Evolutionary conservation across 1,284 basidiomycete genomes (phyloP).

Genomic region (Albatrellus sp.): DNA sequence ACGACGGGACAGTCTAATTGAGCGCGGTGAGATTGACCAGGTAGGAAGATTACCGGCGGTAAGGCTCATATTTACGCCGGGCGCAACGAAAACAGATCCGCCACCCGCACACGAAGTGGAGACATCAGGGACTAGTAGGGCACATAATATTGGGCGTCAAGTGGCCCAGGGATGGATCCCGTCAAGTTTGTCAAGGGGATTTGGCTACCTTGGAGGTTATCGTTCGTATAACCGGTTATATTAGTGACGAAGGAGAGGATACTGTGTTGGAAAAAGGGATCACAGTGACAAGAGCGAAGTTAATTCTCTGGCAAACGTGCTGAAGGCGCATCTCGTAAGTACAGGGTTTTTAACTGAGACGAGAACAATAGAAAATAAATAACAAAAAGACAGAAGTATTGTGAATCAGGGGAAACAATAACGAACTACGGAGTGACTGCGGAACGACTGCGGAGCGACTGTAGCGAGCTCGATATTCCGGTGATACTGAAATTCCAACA

Average conservation of each 20-base stretch:
- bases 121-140: conserved; percentile 31
- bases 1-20: conserved; percentile 12
- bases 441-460: too few relatives aligned
- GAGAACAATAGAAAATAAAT: too few relatives aligned
- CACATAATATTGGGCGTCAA: conserved; percentile 22
- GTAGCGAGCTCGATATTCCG: too few relatives aligned
- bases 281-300: too few relatives aligned
- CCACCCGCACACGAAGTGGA: conserved; percentile 26
- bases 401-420: too few relatives aligned
- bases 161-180: conserved; percentile 17
- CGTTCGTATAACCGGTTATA: conserved; percentile 24
- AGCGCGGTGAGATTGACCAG: conserved; percentile 29
- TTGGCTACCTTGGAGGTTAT: conserved; percentile 18
- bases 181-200: conserved; percentile 20
- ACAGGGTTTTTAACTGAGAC: too few relatives aligned
- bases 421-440: too few relatives aligned
- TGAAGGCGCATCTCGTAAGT: too few relatives aligned
- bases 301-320: too few relatives aligned
- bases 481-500: too few relatives aligned
- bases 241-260: conserved; percentile 35
- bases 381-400: too few relatives aligned
- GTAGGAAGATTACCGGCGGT: conserved; percentile 21
- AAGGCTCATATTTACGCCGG: conserved; percentile 22
- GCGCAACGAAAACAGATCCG: conserved; percentile 25
- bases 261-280: too few relatives aligned